phyloP scores from a whole-genome alignment of 345 rosid genomes.

The Salix arbutifolia region DNA sequence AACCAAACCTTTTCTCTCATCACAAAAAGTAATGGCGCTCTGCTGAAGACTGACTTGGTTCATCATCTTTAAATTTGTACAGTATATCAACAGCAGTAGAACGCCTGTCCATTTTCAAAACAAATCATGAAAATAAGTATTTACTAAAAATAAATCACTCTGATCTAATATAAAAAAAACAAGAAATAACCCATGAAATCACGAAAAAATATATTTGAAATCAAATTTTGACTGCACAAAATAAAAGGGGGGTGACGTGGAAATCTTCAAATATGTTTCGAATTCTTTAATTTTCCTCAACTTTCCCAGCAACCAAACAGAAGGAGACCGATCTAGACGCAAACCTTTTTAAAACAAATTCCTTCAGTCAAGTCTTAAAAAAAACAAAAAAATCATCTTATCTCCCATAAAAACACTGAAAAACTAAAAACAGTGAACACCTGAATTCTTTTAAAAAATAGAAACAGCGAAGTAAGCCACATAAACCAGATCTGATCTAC shows the following conservation, averaged over 20 bases:
- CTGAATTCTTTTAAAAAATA: not conserved
- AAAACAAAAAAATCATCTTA: not conserved
- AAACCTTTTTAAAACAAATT: conserved; percentile 1
- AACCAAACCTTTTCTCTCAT: conserved; percentile 48
- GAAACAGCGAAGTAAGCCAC: not conserved
- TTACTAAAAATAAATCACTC: not conserved
- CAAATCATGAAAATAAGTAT: not conserved
- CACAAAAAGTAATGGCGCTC: conserved; percentile 55
- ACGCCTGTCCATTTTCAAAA: conserved; percentile 33
- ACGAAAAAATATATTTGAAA: too few species aligned
- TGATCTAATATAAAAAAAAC: not conserved
- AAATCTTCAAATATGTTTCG: not conserved
- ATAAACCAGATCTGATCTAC: not conserved
- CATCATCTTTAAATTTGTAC: conserved; percentile 60
- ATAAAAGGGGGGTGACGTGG: too few species aligned
- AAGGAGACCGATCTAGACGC: conserved; percentile 20
- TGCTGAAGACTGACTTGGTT: conserved; percentile 67
- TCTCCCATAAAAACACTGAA: not conserved
- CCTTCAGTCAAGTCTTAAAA: not conserved
- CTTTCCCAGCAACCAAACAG: conserved; percentile 8
- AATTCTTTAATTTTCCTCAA: not conserved
- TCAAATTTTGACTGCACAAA: not conserved
- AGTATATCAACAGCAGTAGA: conserved; percentile 34
- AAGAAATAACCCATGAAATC: not conserved
- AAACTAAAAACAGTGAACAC: not conserved